Conservation (phyloP, 106 monocot genomes). For the Allium sativum region DNA sequence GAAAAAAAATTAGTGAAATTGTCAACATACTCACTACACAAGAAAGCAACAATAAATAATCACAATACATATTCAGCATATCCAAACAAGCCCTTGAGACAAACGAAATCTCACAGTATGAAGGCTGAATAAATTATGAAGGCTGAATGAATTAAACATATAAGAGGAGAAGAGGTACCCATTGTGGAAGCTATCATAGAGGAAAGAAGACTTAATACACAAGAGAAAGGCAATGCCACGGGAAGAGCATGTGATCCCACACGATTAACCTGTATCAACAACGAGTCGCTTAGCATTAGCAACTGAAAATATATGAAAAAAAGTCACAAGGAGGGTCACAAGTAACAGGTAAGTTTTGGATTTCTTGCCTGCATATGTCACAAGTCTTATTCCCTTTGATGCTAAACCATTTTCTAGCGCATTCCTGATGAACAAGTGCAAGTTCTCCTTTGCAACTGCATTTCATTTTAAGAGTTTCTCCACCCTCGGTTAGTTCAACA, state of each 20-base stretch:
- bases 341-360: constrained; percentile 81
- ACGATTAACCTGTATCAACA: constrained; percentile 46
- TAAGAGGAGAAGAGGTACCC: constrained; percentile 41
- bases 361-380: constrained; percentile 90
- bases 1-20: no score
- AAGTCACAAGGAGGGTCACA: constrained; percentile 22
- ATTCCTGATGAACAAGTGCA: constrained; percentile 95
- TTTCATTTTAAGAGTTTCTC: constrained; percentile 94
- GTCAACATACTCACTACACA: no score
- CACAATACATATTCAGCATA: neutral
- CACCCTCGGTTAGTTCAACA: constrained; percentile 73
- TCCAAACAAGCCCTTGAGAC: neutral
- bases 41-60: no score
- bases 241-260: constrained; percentile 68
- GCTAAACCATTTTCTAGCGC: constrained; percentile 96
- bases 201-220: constrained; percentile 81
- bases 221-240: constrained; percentile 90
- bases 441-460: constrained; percentile 99
- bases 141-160: no score
- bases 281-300: neutral
- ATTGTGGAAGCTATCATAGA: constrained; percentile 90
- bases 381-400: constrained; percentile 96
- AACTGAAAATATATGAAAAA: constrained; percentile 1
- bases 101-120: neutral
- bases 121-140: no score